Evolutionary conservation across 441 rosid species (phyloP), one percentile per base, ranked within the genome.

Genomic region (Daphne laureola): DNA sequence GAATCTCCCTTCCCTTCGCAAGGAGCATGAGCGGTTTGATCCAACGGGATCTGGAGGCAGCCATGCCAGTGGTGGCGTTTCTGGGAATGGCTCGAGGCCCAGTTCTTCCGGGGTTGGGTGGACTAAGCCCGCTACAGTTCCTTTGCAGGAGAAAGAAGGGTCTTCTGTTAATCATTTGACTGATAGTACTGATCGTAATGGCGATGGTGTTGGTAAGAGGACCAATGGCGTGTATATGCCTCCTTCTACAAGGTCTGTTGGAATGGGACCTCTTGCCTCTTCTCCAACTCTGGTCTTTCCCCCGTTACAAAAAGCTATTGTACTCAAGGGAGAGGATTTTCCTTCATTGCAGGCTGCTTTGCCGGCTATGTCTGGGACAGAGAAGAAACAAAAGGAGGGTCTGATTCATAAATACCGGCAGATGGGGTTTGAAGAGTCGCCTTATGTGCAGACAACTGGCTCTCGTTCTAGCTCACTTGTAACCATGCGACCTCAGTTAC

Each of bases 291-390:
- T 51, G 41, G 56, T 60, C 23, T 62, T 56, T 58, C 67, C 58
- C 6, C 45, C 73, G 4, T 69, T 67, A 9, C 87, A 79, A 67
- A 93, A 79, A 73, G 81, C 68, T 31, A 59, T 83, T 1, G 81
- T 87, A 44, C 74, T 90, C 78, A 87, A 79, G 70, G 95, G 97
- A 44, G 97, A 93, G 67, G 98, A 93, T 70, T 93, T 93, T 56
- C 98, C 98, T n/a, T 87, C 97, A 1, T 73, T 93, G 64, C 78
- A 63, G 65, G 98, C 97, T 38, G 71, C 87, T 27, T 58, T 93
- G 57, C 87, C 97, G 57, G 63, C 73, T 61, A 57, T 66, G 13
- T 63, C 83, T 48, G 78, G 72, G 21, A 55, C 73, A 16, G 84
- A 76, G 41, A 87, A 80, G 75, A 89, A 85, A 72, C 96, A 80